Conservation (phyloP, 495 filamentous ascomycete species). For the Tuber melanosporum region DNA sequence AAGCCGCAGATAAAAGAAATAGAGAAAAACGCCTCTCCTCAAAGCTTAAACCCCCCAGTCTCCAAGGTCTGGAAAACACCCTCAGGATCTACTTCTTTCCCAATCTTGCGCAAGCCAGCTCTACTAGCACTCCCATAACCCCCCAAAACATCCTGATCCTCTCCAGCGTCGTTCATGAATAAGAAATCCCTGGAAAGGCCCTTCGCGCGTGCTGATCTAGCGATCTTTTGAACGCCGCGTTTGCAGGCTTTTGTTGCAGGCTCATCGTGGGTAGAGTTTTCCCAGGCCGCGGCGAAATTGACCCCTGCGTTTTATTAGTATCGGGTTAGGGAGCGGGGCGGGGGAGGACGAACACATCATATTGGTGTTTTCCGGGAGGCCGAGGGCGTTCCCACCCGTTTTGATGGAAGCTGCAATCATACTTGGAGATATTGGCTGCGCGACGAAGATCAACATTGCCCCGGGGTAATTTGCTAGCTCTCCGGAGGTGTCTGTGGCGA, state of each 20-base stretch:
- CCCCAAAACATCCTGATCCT: constrained; percentile 33
- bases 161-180: constrained; percentile 40
- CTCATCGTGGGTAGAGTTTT: constrained; percentile 23
- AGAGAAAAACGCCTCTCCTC: background rate
- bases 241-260: constrained; percentile 12
- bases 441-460: constrained; percentile 40
- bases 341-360: constrained; percentile 12
- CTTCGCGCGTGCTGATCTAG: constrained; percentile 13
- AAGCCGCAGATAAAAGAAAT: background rate
- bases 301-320: background rate
- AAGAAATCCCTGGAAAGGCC: constrained; percentile 24
- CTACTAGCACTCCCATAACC: constrained; percentile 35
- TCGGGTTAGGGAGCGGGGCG: background rate
- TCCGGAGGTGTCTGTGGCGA: constrained; percentile 21
- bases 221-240: constrained; percentile 19
- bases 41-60: constrained; percentile 38
- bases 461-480: constrained; percentile 21
- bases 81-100: constrained; percentile 23
- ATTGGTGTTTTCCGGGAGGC: constrained; percentile 35
- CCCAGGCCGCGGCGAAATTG: constrained; percentile 31
- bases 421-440: constrained; percentile 48
- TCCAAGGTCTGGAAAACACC: constrained; percentile 30
- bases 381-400: constrained; percentile 46
- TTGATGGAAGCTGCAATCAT: constrained; percentile 42
- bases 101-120: constrained; percentile 10